Evolutionary conservation across 1,284 basidiomycete genomes (phyloP), one percentile per base, ranked within the genome.

Genomic region (Pseudomicrostroma phylloplanum): DNA sequence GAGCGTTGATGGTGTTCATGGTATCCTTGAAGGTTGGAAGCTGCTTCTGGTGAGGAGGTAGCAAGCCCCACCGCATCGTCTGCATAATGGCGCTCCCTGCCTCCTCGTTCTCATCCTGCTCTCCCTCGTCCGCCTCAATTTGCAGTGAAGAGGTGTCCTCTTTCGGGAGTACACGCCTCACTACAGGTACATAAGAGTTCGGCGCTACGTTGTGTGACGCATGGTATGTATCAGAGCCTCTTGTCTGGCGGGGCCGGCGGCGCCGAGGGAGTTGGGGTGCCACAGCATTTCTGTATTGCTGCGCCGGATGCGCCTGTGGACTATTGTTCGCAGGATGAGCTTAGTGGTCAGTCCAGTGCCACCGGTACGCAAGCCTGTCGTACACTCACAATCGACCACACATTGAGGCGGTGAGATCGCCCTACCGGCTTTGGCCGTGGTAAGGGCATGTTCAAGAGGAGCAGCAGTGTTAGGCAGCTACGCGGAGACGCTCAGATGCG

Each of bases 1-100:
- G 86, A 0, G 92, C 91, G 71, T 96, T 97, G 67, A 90, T 94
- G 0, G 92, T 93, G 70, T 85, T 89, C 61, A 91, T 80, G 11
- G 72, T 67, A n/a, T 82, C 82, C 58, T 84, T 85, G 65, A 88
- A 85, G 59, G 87, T 85, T 48, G 87, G 84, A 0, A 81, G 81
- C 21, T 80, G 72, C 74, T 91, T 91, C 72, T 85, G 87, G 85
- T 88, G 93, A 73, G 90, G 87, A 0, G 90, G 90, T 1, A 92
- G 85, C 1, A 96, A 83, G 0, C 92, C 92, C 92, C 92, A 96
- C 74, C 87, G 88, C 91, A 72, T 72, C 23, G 71, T 65, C 58
- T 74, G 67, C 3, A 73, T 58, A 54, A 74, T 61, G 48, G 66
- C 51, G 26, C 57, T 56, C 39, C 46, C 30, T n/a, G 55, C 56